phyloP scores from a whole-genome alignment of 305 asterid genomes.

The Fraxinus latifolia region DNA sequence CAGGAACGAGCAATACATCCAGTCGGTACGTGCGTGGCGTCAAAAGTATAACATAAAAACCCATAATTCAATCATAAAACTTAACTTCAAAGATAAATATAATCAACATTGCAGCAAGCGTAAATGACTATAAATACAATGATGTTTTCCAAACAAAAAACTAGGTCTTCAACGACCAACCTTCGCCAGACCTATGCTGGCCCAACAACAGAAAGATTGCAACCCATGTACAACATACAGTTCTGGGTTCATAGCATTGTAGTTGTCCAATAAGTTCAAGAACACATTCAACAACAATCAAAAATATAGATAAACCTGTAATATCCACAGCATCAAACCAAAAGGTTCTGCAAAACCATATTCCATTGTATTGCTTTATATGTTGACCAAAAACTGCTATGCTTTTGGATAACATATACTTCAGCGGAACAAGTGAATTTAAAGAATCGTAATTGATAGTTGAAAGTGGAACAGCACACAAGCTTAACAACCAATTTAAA shows the following conservation, averaged over 20 bases:
- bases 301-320: neutral
- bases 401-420: neutral
- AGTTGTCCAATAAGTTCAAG: conserved; percentile 8
- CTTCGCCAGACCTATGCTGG: neutral
- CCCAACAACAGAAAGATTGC: conserved; percentile 11
- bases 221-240: conserved; percentile 4
- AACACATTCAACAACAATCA: neutral
- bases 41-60: conserved; percentile 8
- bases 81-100: conserved; percentile 5
- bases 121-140: neutral
- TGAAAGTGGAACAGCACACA: neutral
- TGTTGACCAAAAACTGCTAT: neutral
- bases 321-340: conserved; percentile 11
- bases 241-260: neutral
- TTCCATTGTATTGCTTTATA: conserved; percentile 10
- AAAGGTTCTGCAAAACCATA: conserved; percentile 12
- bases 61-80: conserved; percentile 12
- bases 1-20: conserved; percentile 16
- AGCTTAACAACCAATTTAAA: conserved; percentile 2
- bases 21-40: conserved; percentile 9
- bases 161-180: neutral
- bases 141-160: neutral
- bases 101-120: conserved; percentile 8
- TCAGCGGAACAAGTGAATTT: neutral
- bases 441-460: neutral